Evolutionary conservation across 257 asterid genomes (phyloP), one percentile per base, ranked within the genome.

Genomic region (Scutellaria barbata): DNA sequence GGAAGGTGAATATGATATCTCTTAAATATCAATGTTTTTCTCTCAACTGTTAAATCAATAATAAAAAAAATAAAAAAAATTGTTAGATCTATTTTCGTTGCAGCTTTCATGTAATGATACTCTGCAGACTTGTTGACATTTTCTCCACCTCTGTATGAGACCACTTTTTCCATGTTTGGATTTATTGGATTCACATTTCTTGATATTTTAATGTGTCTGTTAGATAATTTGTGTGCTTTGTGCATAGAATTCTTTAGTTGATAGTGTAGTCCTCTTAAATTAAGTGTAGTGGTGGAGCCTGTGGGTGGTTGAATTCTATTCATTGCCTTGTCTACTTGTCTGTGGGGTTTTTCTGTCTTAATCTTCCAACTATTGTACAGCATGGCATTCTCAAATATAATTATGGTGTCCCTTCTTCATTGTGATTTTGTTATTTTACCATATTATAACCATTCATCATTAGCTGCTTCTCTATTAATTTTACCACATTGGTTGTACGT

Each of bases 21-120:
- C 76, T 59, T 67, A 77, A 76, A 63, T 68, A 74, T 80, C 66
- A 56, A 52, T 74, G 78, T 78, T 75, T 51, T 48, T 79, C 77
- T 43, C 81, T 75, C 78, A 72, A 85, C 67, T 74, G 76, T 79
- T 76, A 33, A 73, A 56, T 63, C 78, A 85, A 80, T 82, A 85
- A 81, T 30, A 3, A 30, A 1, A 30, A 30, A 30, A 30, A 30
- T 30, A 80, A 30, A 30, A 30, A 1, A 80, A 73, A 2, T 67
- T 54, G 50, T 61, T 58, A 43, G 11, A 10, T 35, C 14, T 42
- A 42, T 22, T 30, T 3, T 25, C 37, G 2, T 20, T 43, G 16
- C 57, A 41, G 35, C 60, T 30, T 30, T 30, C 35, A 33, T 75
- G 78, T 64, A 74, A 75, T 69, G 74, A 57, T 69, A 1, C 35